These are phyloP conservation scores for Cetraspora pellucida DNA, from an alignment of 192 early-diverging fungal genomes.

Conservation along the genomic window DNA sequence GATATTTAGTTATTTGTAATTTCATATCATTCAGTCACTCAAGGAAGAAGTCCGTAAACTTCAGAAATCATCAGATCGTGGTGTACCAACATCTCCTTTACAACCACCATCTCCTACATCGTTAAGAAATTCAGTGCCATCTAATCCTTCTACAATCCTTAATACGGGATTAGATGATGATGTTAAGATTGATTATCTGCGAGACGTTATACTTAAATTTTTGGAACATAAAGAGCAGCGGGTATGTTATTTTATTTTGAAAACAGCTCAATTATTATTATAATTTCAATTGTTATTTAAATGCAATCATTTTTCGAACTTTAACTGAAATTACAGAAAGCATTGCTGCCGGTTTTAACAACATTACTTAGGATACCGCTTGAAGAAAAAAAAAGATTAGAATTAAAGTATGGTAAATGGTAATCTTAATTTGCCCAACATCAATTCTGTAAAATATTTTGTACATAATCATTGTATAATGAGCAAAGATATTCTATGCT, in stretches of 20 bases:
- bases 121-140: conserved; percentile 8
- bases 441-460: too few species aligned
- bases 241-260: conserved; percentile 48
- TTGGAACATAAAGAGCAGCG: conserved; percentile 72
- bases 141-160: conserved; percentile 20
- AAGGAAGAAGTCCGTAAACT: conserved; percentile 79
- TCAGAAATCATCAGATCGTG: conserved; percentile 39
- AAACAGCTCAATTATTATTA: background rate
- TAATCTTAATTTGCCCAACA: background rate
- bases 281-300: too few species aligned
- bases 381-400: conserved; percentile 12
- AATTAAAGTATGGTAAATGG: conserved; percentile 13
- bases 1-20: background rate
- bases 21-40: conserved; percentile 55
- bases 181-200: conserved; percentile 74
- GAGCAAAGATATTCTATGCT: too few species aligned
- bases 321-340: background rate
- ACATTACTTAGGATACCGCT: background rate
- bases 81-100: conserved; percentile 30
- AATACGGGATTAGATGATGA: conserved; percentile 47
- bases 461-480: too few species aligned
- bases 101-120: conserved; percentile 24
- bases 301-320: background rate
- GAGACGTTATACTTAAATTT: conserved; percentile 73
- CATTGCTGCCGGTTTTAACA: conserved; percentile 7